These are phyloP conservation scores for Echites panduratus DNA, from an alignment of 257 asterid genomes.

Conservation along the genomic window DNA sequence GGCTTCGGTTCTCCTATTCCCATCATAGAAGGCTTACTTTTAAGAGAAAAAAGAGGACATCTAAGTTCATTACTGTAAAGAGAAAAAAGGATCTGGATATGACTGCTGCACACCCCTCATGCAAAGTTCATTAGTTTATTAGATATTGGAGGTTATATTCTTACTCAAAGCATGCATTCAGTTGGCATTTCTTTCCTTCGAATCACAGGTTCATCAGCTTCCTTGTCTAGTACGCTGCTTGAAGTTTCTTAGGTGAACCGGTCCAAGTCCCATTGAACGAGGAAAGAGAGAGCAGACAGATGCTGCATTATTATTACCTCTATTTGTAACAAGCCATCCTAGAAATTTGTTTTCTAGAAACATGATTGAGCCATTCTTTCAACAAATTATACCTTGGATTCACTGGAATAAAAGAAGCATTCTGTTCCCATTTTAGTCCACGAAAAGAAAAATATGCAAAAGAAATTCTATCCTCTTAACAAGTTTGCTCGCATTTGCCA, in stretches of 20 bases:
- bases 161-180: neutral
- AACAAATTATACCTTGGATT: no score
- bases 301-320: neutral
- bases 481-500: neutral
- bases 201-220: neutral
- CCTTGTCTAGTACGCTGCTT: neutral
- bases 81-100: neutral
- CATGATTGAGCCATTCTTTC: no score
- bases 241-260: neutral
- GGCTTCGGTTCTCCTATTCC: neutral
- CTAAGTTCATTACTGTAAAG: neutral
- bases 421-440: no score
- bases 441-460: neutral
- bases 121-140: neutral
- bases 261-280: neutral
- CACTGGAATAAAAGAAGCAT: no score
- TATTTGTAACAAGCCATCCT: neutral
- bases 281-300: neutral
- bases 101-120: neutral
- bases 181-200: neutral
- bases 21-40: neutral
- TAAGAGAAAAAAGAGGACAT: neutral
- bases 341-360: neutral
- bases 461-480: neutral
- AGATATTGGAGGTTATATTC: neutral